Percentiles rank a stretch among this genome's conserved stretches.
phyloP scores from a whole-genome alignment of 495 filamentous ascomycete species.

The Collariella sp. region DNA sequence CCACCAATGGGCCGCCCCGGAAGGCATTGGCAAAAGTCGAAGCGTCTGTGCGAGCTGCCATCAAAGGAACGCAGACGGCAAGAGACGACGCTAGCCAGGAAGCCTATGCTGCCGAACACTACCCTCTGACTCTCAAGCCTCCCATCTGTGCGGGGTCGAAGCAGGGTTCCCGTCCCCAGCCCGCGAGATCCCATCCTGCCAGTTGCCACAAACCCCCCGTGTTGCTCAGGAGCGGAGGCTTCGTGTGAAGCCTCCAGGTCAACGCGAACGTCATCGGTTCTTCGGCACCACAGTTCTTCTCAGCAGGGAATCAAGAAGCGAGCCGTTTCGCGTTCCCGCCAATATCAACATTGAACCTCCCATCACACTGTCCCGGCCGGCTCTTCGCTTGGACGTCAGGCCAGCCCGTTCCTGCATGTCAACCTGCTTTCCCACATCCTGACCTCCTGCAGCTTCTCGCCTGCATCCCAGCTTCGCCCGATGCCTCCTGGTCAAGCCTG shows the following conservation, averaged over 20 bases:
- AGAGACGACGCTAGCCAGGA: neutral
- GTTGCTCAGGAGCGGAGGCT: neutral
- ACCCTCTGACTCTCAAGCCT: constrained; percentile 20
- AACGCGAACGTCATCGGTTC: neutral
- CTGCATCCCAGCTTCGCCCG: constrained; percentile 22
- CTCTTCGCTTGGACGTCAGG: constrained; percentile 2
- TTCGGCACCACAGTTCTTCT: no score
- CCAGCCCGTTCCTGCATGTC: neutral
- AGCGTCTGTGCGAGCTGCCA: constrained; percentile 15
- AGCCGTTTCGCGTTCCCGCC: no score
- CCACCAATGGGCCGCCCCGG: neutral
- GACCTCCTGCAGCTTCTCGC: constrained; percentile 12
- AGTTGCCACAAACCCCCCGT: no score
- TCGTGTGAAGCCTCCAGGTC: neutral
- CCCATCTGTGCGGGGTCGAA: constrained; percentile 16
- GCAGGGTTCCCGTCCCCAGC: neutral
- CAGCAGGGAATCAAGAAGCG: no score
- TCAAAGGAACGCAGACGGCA: neutral
- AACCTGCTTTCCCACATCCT: constrained; percentile 8
- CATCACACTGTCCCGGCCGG: no score
- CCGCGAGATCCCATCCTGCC: neutral
- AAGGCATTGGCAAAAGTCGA: constrained; percentile 7
- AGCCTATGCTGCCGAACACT: neutral
- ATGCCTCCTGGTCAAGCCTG: constrained; percentile 26
- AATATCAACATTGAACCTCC: no score